Base-by-base conservation (phyloP, 2,329 filamentous ascomycete genomes). In the Diaporthe eres region DNA sequence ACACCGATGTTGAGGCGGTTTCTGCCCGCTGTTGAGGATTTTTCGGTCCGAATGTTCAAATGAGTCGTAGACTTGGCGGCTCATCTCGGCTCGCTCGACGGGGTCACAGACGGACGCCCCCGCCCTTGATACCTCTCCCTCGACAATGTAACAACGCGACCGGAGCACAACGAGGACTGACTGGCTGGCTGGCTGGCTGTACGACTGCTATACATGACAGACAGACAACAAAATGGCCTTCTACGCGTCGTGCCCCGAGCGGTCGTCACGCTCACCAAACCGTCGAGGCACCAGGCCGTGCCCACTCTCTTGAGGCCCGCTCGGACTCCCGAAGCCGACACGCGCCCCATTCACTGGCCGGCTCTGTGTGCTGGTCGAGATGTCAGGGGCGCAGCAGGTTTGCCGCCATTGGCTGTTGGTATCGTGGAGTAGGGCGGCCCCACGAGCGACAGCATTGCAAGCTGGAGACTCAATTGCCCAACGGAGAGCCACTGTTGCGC, bases 61-160 rank as follows among this genome's bases (percentile, higher is more conserved):
- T 37, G 63, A 28, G 44, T 39, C 22, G 31, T 53, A 47, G 19
- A 37, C 63, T 28, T 13, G 47, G 44, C 63, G 31, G 47, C 47
- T 68, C 47, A 49, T 68, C 22, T 68, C 65, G 49, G 49, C 31
- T 70, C n/a, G 31, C 31, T 10, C 47, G n/a, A 51, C 22, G 4
- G 13, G 28, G 31, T 7, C 47, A 12, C 25, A n/a, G 47, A n/a
- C 31, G 22, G 63, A 37, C 19, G 57, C 57, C 17, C 57, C 25
- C 58, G 31, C 37, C 22, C 19, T n/a, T 60, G 34, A 22, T 37
- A 34, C 57, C 34, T 53, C 47, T 53, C 63, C 47, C 63, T 68
- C 22, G 49, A 25, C 22, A 6, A 34, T 39, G 63, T 39, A 53
- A 68, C 47, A 39, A 49, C 44, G 42, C 47, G 31, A 28, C 34